Evolutionary conservation across 352 stramenopile species (phyloP).

Genomic region (Phytophthora vignae): DNA sequence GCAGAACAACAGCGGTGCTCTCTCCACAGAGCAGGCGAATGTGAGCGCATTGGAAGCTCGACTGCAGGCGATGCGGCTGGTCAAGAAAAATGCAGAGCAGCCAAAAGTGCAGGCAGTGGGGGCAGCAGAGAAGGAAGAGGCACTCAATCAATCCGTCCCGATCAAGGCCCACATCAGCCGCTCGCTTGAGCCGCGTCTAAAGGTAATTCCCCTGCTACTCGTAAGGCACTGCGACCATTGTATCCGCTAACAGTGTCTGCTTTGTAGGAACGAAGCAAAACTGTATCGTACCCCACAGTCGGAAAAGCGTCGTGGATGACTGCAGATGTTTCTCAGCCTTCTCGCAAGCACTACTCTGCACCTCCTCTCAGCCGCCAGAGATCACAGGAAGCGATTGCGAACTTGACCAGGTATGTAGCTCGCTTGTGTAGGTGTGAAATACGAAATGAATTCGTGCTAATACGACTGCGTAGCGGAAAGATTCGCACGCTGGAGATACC

Average conservation of each 20-base stretch:
- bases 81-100: conserved; percentile 35
- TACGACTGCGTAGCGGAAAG: conserved; percentile 46
- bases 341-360: conserved; percentile 22
- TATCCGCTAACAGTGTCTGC: not conserved
- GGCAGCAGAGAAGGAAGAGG: conserved; percentile 25
- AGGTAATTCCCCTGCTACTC: conserved; percentile 24
- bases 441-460: conserved; percentile 16
- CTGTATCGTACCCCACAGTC: conserved; percentile 64
- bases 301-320: conserved; percentile 75
- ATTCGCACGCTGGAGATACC: conserved; percentile 79
- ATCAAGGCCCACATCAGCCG: conserved; percentile 7
- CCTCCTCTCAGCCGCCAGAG: conserved; percentile 56
- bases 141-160: conserved; percentile 5
- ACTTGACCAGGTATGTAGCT: conserved; percentile 61
- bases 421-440: not conserved
- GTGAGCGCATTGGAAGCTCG: conserved; percentile 58
- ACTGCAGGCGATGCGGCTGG: conserved; percentile 59
- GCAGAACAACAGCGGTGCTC: conserved; percentile 19
- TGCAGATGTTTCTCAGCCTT: conserved; percentile 18
- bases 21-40: conserved; percentile 16
- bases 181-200: conserved; percentile 25
- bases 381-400: conserved; percentile 65
- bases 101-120: conserved; percentile 24
- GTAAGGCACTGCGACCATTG: not conserved
- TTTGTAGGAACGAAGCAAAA: conserved; percentile 40